Evolutionary conservation across 345 rosid species (phyloP).

Genomic region (Boechera divaricarpa): DNA sequence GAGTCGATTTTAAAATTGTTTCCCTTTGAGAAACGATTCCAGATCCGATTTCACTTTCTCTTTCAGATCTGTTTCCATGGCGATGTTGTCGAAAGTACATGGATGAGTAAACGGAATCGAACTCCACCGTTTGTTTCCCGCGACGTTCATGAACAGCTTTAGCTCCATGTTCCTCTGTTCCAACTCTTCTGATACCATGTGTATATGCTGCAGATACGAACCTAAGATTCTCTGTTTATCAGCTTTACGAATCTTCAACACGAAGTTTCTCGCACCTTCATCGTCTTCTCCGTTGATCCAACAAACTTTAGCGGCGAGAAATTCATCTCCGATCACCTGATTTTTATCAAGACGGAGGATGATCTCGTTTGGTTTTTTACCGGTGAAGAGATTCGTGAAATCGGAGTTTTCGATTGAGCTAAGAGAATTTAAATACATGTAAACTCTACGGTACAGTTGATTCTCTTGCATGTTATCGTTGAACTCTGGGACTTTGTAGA

Average conservation of each 20-base stretch:
- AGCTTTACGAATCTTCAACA: slow-evolving; percentile 68
- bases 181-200: slow-evolving; percentile 69
- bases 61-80: slow-evolving; percentile 74
- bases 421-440: slow-evolving; percentile 62
- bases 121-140: slow-evolving; percentile 62
- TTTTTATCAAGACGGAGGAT: slow-evolving; percentile 64
- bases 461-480: slow-evolving; percentile 62
- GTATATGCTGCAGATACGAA: slow-evolving; percentile 88
- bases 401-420: slow-evolving; percentile 74
- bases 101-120: slow-evolving; percentile 77
- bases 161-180: slow-evolving; percentile 59
- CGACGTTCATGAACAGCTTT: slow-evolving; percentile 65
- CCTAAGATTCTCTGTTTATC: slow-evolving; percentile 81
- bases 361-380: slow-evolving; percentile 61
- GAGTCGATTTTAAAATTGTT: slow-evolving; percentile 66
- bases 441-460: slow-evolving; percentile 58
- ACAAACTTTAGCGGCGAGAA: slow-evolving; percentile 70
- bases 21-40: slow-evolving; percentile 63
- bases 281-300: slow-evolving; percentile 62
- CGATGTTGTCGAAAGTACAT: slow-evolving; percentile 76
- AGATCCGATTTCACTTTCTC: slow-evolving; percentile 69
- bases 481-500: slow-evolving; percentile 75
- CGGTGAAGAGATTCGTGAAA: slow-evolving; percentile 81
- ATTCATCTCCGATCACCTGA: slow-evolving; percentile 68
- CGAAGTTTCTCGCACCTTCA: slow-evolving; percentile 42